phyloP scores from a whole-genome alignment of 2,329 filamentous ascomycete species.

The Cordyceps pruinosa region DNA sequence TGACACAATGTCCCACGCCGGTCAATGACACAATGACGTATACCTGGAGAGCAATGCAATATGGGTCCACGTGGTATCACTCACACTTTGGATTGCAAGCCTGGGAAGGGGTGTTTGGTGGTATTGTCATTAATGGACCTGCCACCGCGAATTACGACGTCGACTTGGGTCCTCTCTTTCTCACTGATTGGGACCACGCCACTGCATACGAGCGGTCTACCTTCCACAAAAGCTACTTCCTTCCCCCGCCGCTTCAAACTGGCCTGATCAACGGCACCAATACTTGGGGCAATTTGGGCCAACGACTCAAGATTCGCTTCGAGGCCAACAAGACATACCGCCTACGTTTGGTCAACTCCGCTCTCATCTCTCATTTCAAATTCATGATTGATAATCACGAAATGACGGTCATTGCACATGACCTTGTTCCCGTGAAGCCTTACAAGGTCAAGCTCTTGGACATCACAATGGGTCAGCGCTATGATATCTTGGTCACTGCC shows the following conservation, averaged over 20 bases:
- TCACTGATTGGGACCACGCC: constrained; percentile 52
- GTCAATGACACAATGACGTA: constrained; percentile 50
- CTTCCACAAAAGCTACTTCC: not conserved
- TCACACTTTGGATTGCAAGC: constrained; percentile 34
- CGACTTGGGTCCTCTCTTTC: constrained; percentile 52
- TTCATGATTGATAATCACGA: constrained; percentile 51
- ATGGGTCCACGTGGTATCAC: constrained; percentile 59
- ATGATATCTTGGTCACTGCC: not conserved
- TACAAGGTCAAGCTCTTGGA: constrained; percentile 33
- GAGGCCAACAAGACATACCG: constrained; percentile 37
- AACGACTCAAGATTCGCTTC: constrained; percentile 32
- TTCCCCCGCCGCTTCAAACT: not conserved
- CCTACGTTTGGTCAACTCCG: constrained; percentile 41
- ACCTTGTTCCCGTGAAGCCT: constrained; percentile 42
- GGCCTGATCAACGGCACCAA: not conserved
- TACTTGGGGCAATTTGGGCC: constrained; percentile 19
- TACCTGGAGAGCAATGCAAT: constrained; percentile 49
- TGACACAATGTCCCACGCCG: constrained; percentile 51
- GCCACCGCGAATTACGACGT: constrained; percentile 53
- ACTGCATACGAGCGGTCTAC: not conserved
- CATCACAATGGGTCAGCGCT: not conserved
- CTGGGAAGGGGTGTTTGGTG: constrained; percentile 46
- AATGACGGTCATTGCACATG: constrained; percentile 50
- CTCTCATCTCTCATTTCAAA: constrained; percentile 37
- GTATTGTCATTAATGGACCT: constrained; percentile 55